phyloP scores from a whole-genome alignment of 441 rosid species.

The Mallotus japonicus region DNA sequence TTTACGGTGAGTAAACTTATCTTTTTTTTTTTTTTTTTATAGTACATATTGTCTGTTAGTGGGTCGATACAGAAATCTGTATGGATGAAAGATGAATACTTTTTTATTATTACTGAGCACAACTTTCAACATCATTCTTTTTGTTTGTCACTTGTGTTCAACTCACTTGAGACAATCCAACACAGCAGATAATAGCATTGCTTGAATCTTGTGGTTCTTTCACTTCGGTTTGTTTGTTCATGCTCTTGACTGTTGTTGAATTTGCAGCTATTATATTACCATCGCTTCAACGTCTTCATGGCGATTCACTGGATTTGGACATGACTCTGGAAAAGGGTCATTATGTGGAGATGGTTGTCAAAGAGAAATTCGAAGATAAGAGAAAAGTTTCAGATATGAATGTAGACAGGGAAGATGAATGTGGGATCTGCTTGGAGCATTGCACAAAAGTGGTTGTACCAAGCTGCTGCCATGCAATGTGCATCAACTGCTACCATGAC shows the following conservation, averaged over 20 bases:
- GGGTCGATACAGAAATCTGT: not conserved
- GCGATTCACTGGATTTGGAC: slow-evolving; percentile 42
- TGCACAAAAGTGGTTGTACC: slow-evolving; percentile 88
- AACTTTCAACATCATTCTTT: not conserved
- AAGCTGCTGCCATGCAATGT: slow-evolving; percentile 85
- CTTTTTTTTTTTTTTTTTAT: not conserved
- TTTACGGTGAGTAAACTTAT: slow-evolving; percentile 53
- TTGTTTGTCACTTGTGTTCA: not conserved
- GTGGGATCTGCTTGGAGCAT: slow-evolving; percentile 89
- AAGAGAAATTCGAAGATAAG: slow-evolving; percentile 31
- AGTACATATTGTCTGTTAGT: not conserved
- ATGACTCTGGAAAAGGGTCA: slow-evolving; percentile 30
- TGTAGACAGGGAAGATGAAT: slow-evolving; percentile 80
- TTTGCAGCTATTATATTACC: slow-evolving; percentile 75
- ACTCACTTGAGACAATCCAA: no score
- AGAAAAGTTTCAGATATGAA: slow-evolving; percentile 35
- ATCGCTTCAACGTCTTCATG: slow-evolving; percentile 66
- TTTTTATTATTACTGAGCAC: not conserved
- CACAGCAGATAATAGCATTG: no score
- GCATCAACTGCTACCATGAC: slow-evolving; percentile 85
- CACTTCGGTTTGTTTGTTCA: no score
- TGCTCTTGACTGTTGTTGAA: not conserved
- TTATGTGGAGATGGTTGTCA: slow-evolving; percentile 22
- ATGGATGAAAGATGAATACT: not conserved
- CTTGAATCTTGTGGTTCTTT: no score